Conservation (phyloP, 805 yeast genomes). For the Sungouiella blattae region DNA sequence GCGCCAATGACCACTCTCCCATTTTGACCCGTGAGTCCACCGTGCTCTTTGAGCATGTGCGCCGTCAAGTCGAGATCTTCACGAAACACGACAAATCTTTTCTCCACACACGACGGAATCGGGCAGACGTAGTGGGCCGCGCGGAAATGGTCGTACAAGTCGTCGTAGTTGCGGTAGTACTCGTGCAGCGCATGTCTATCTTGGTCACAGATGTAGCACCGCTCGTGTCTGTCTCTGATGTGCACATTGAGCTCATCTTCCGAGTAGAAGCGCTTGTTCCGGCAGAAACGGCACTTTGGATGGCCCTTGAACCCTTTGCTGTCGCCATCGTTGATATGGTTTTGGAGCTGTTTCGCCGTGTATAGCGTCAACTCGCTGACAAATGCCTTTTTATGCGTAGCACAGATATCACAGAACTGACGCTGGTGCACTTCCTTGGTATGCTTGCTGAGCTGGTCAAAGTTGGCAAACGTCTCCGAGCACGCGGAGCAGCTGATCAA, state of each 20-base stretch:
- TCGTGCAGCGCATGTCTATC: conserved; percentile 52
- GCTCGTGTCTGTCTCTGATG: conserved; percentile 79
- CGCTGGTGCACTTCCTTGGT: conserved; percentile 59
- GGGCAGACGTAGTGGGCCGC: conserved; percentile 73
- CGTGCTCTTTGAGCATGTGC: conserved; percentile 83
- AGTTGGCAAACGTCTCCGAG: conserved; percentile 39
- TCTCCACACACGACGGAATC: conserved; percentile 75
- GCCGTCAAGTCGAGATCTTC: conserved; percentile 84
- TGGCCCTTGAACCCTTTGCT: conserved; percentile 78
- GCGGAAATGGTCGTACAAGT: conserved; percentile 71
- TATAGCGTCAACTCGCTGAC: conserved; percentile 64
- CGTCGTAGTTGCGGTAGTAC: conserved; percentile 74
- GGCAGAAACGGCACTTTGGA: conserved; percentile 82
- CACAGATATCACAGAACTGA: conserved; percentile 72
- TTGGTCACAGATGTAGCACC: conserved; percentile 86
- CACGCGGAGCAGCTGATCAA: conserved; percentile 57
- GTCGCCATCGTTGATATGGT: conserved; percentile 75
- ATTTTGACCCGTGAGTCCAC: conserved; percentile 47
- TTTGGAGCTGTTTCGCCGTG: conserved; percentile 56
- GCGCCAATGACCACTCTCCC: conserved; percentile 41
- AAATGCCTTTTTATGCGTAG: conserved; percentile 72
- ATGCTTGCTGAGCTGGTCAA: conserved; percentile 64
- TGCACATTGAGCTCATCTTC: conserved; percentile 83
- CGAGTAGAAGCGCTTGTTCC: conserved; percentile 72
- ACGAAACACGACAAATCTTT: conserved; percentile 86